A percentile compares a stretch with the other conserved stretches of the same genome.
phyloP scores from a whole-genome alignment of 2,329 filamentous ascomycete species.

The Xylaria sp. region DNA sequence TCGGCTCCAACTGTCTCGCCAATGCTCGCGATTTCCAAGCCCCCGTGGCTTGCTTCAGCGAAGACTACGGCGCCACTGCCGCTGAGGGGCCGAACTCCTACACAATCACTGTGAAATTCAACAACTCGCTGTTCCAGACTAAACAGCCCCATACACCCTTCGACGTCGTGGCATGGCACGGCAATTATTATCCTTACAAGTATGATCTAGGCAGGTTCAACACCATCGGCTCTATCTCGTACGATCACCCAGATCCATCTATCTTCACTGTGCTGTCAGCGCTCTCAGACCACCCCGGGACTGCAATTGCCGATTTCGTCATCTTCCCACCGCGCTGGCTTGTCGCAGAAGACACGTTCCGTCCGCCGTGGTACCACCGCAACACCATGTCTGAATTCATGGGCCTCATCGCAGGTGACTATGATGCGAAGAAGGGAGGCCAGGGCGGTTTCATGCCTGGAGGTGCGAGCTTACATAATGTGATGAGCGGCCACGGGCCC shows the following conservation, averaged over 20 bases:
- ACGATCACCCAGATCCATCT: conserved; percentile 74
- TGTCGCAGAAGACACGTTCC: conserved; percentile 69
- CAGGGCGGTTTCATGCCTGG: conserved; percentile 59
- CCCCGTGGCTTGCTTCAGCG: conserved; percentile 69
- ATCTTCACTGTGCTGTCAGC: conserved; percentile 74
- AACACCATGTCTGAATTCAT: conserved; percentile 67
- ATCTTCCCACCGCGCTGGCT: conserved; percentile 73
- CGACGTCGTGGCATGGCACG: conserved; percentile 78
- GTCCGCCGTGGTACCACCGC: conserved; percentile 71
- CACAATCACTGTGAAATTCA: conserved; percentile 69
- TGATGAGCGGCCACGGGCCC: conserved; percentile 69
- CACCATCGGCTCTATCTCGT: conserved; percentile 73
- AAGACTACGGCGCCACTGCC: conserved; percentile 56
- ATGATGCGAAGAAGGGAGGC: conserved; percentile 64
- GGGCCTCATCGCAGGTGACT: conserved; percentile 60
- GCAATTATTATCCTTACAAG: conserved; percentile 76
- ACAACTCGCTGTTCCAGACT: conserved; percentile 70
- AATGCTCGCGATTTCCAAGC: conserved; percentile 74
- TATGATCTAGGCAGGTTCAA: conserved; percentile 77
- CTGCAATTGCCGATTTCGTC: conserved; percentile 70
- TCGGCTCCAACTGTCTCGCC: conserved; percentile 71
- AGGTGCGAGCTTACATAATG: conserved; percentile 66
- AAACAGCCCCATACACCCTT: conserved; percentile 73
- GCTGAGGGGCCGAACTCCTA: conserved; percentile 50
- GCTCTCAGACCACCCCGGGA: conserved; percentile 60